Conservation (phyloP, 495 filamentous ascomycete genomes). For the Aspergillus sparsus region DNA sequence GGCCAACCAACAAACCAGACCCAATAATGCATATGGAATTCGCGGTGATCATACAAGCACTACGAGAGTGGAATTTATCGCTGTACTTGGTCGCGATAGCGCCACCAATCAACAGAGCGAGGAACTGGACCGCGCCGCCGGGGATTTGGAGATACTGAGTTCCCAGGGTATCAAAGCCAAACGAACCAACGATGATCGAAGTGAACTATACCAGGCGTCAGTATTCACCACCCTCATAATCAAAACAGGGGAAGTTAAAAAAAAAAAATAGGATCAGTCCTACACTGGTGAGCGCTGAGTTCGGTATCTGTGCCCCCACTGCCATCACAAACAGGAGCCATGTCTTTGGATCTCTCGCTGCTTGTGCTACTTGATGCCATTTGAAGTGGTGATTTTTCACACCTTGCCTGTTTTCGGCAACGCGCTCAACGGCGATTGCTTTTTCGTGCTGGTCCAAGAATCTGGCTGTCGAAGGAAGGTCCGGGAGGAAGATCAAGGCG, state of each 20-base stretch:
- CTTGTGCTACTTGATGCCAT: conserved; percentile 50
- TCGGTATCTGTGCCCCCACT: conserved; percentile 37
- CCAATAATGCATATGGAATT: conserved; percentile 60
- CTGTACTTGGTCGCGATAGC: conserved; percentile 44
- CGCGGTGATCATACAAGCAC: conserved; percentile 37
- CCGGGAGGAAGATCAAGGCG: conserved; percentile 42
- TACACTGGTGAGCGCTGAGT: conserved; percentile 45
- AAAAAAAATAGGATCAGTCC: background rate
- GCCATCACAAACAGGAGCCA: conserved; percentile 48
- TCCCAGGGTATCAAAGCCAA: conserved; percentile 57
- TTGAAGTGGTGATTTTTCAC: conserved; percentile 52
- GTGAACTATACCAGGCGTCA: conserved; percentile 35
- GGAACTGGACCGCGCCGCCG: conserved; percentile 44
- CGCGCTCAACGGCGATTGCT: conserved; percentile 46
- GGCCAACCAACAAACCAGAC: conserved; percentile 53
- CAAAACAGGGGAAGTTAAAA: background rate
- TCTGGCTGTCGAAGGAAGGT: conserved; percentile 46
- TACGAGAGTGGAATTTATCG: conserved; percentile 33
- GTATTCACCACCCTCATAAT: background rate
- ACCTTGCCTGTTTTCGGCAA: conserved; percentile 45
- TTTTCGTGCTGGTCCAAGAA: conserved; percentile 46
- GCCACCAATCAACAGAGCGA: conserved; percentile 38
- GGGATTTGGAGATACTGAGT: conserved; percentile 57
- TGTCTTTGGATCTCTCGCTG: conserved; percentile 49
- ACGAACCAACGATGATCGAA: conserved; percentile 51